Percentiles rank a stretch among this genome's conserved stretches.
Evolutionary conservation across 2,329 filamentous ascomycete species (phyloP).

Genomic region (Cadophora gregata): DNA sequence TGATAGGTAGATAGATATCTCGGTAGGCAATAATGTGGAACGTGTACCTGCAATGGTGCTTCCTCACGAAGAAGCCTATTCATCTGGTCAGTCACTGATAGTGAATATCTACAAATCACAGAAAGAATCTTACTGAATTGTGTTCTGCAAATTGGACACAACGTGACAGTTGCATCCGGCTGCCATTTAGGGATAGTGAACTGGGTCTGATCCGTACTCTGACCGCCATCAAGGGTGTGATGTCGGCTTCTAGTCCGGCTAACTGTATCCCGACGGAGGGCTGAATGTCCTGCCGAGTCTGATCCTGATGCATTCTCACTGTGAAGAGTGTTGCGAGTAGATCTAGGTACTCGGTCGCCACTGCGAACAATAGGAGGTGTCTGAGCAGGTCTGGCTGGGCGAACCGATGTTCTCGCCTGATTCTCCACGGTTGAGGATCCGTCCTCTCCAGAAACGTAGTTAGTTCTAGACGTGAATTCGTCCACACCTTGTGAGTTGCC

Average conservation of each 20-base stretch:
- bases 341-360: not conserved
- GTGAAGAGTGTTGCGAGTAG: not conserved
- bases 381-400: not conserved
- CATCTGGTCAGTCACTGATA: conserved; percentile 21
- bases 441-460: not conserved
- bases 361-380: not conserved
- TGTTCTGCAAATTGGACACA: conserved; percentile 82
- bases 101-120: not conserved
- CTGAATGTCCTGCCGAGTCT: not conserved
- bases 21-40: not conserved
- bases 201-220: conserved; percentile 43
- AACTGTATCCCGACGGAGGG: not conserved
- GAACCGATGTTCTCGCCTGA: not conserved
- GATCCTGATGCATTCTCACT: conserved; percentile 4
- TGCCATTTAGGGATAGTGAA: conserved; percentile 81
- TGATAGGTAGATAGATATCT: conserved; percentile 14
- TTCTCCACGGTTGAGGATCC: not conserved
- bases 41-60: conserved; percentile 86
- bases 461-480: not conserved
- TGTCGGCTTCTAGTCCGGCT: conserved; percentile 6
- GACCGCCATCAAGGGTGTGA: not conserved
- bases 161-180: conserved; percentile 80
- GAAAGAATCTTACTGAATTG: conserved; percentile 65
- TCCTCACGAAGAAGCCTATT: conserved; percentile 73
- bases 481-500: not conserved